These are phyloP conservation scores for Mortierella sp. DNA, from an alignment of 371 early-diverging fungal species.

Conservation along the genomic window DNA sequence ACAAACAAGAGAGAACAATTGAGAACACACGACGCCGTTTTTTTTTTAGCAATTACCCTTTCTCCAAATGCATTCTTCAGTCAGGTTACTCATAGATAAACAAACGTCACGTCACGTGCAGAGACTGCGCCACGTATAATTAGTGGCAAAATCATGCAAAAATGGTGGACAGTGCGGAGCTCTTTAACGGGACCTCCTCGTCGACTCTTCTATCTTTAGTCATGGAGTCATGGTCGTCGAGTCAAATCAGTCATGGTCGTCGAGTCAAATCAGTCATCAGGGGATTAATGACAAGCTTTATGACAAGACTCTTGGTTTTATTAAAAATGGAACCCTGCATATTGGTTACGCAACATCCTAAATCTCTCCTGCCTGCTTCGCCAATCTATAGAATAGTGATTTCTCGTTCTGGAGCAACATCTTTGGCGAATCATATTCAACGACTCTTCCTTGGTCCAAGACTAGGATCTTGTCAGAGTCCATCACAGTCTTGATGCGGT, in stretches of 20 bases:
- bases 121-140: slow-evolving; percentile 3
- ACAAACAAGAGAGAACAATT: slow-evolving; percentile 12
- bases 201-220: too few relatives aligned
- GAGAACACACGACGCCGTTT: neutral
- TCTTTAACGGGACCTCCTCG: too few relatives aligned
- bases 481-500: slow-evolving; percentile 4
- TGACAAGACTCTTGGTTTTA: too few relatives aligned
- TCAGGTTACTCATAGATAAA: slow-evolving; percentile 26
- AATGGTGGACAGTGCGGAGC: too few relatives aligned
- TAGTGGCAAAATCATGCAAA: neutral
- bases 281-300: too few relatives aligned
- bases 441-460: slow-evolving; percentile 1
- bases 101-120: slow-evolving; percentile 14
- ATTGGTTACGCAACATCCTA: neutral
- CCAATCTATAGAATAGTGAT: neutral
- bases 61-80: slow-evolving; percentile 2
- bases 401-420: neutral
- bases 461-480: slow-evolving; percentile 2
- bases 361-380: neutral
- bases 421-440: slow-evolving; percentile 5
- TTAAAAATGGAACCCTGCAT: neutral
- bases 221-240: too few relatives aligned
- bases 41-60: neutral
- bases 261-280: neutral
- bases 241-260: too few relatives aligned